Conservation (phyloP, 257 asterid species). For the Solanum virginianum region DNA sequence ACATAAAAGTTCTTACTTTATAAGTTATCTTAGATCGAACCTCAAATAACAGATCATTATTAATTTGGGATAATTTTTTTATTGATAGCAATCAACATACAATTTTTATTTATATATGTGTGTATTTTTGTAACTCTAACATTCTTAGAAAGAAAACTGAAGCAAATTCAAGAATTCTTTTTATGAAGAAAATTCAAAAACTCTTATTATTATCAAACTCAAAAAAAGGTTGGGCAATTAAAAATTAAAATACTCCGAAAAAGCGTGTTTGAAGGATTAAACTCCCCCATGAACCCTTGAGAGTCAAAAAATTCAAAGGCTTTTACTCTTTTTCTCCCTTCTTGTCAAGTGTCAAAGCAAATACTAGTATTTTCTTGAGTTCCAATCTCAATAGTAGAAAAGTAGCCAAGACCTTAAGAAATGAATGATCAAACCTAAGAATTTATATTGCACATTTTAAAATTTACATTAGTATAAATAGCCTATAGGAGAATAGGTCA, state of each 20-base stretch:
- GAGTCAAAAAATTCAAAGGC: slow-evolving; percentile 42
- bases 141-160: background rate
- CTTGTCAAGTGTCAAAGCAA: slow-evolving; percentile 15
- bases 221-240: background rate
- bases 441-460: background rate
- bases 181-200: background rate
- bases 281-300: background rate
- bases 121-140: background rate
- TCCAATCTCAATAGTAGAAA: slow-evolving; percentile 38
- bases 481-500: background rate
- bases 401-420: slow-evolving; percentile 1
- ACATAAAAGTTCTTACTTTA: background rate
- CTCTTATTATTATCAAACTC: background rate
- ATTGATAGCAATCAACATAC: background rate
- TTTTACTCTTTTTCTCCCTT: slow-evolving; percentile 23
- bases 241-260: background rate
- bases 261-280: slow-evolving; percentile 64
- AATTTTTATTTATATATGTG: background rate
- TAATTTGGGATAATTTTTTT: background rate
- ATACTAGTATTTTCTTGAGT: slow-evolving; percentile 21
- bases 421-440: slow-evolving; percentile 4
- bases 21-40: background rate
- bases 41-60: background rate
- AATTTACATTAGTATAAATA: slow-evolving; percentile 12
- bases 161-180: background rate